Percentiles rank a stretch among this genome's conserved stretches.
Evolutionary conservation across 108 stramenopile species (phyloP).

Genomic region (Cylindrotheca fusiformis): DNA sequence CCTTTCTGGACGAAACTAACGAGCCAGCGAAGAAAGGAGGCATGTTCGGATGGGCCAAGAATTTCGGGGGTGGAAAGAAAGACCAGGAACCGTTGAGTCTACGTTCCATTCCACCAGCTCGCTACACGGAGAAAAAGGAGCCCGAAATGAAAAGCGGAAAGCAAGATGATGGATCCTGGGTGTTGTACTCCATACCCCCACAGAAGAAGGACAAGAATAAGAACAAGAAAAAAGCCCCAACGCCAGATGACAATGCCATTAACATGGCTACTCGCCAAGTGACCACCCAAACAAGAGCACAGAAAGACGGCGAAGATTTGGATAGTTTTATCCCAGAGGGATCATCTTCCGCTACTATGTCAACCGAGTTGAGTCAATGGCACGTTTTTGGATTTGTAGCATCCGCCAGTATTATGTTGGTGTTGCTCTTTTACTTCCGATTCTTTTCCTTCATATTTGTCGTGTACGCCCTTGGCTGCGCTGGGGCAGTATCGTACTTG

Average conservation of each 20-base stretch:
- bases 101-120: no score
- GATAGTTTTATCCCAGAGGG: background rate
- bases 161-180: conserved; percentile 7
- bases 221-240: conserved; percentile 10
- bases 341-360: background rate
- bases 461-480: conserved; percentile 71
- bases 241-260: conserved; percentile 5
- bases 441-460: conserved; percentile 60
- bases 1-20: no score
- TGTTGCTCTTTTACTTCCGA: conserved; percentile 75
- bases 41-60: no score
- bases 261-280: conserved; percentile 1
- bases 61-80: no score
- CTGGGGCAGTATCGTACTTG: conserved; percentile 39
- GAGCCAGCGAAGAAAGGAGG: no score
- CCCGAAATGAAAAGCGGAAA: conserved; percentile 7
- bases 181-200: conserved; percentile 1
- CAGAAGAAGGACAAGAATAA: conserved; percentile 10
- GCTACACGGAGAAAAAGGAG: background rate
- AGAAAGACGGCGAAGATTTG: conserved; percentile 7
- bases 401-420: conserved; percentile 60
- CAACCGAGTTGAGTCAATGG: conserved; percentile 25
- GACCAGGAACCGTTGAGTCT: no score
- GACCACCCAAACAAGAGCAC: conserved; percentile 15
- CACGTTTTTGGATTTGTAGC: conserved; percentile 74